These are phyloP conservation scores for Fusarium sambucinum DNA, from an alignment of 2,329 filamentous ascomycete genomes.

Conservation along the genomic window DNA sequence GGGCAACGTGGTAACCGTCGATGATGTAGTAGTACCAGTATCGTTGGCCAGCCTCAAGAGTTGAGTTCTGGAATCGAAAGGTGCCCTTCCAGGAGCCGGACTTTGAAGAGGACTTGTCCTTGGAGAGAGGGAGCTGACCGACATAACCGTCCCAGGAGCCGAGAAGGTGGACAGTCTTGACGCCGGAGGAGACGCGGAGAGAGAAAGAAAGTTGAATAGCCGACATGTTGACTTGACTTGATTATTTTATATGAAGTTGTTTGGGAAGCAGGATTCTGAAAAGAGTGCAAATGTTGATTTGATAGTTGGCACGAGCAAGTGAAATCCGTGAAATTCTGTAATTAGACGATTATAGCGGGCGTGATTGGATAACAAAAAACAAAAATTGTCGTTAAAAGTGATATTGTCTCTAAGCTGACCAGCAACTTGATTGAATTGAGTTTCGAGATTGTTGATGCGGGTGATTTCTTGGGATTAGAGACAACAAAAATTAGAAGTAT, in stretches of 20 bases:
- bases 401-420: slow-evolving; percentile 56
- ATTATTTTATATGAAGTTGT: slow-evolving; percentile 44
- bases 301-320: slow-evolving; percentile 63
- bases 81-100: slow-evolving; percentile 94
- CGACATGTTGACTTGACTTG: slow-evolving; percentile 76
- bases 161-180: slow-evolving; percentile 97
- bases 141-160: slow-evolving; percentile 99
- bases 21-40: slow-evolving; percentile 99
- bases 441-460: slow-evolving; percentile 30
- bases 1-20: slow-evolving; percentile 97
- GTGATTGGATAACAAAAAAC: slow-evolving; percentile 19
- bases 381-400: slow-evolving; percentile 35
- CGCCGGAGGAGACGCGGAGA: slow-evolving; percentile 93
- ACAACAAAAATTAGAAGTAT: slow-evolving; percentile 53
- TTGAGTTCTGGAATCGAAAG: slow-evolving; percentile 92
- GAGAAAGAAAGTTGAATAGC: slow-evolving; percentile 94
- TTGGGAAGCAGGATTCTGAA: slow-evolving; percentile 50
- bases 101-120: slow-evolving; percentile 85
- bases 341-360: slow-evolving; percentile 56
- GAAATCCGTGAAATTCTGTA: slow-evolving; percentile 65
- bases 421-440: slow-evolving; percentile 52
- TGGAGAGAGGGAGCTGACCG: slow-evolving; percentile 93
- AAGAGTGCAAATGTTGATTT: slow-evolving; percentile 31
- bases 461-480: slow-evolving; percentile 45
- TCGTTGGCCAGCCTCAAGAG: slow-evolving; percentile 86